A percentile compares a stretch with the other conserved stretches of the same genome.
phyloP scores from a whole-genome alignment of 1,284 basidiomycete genomes.

The Paramarasmius palmivorus region DNA sequence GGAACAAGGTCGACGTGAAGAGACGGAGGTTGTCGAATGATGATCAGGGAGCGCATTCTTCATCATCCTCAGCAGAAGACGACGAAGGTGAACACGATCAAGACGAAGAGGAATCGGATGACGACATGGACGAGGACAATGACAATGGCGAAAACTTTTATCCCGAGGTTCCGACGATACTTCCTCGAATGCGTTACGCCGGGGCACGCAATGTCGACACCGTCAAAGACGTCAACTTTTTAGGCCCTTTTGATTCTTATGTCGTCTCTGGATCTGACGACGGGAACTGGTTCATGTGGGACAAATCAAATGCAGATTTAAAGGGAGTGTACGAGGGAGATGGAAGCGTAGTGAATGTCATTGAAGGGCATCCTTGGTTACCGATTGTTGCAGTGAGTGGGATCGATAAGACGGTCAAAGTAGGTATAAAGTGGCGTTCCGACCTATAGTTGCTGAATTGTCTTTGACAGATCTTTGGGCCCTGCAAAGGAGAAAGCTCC shows the following conservation, averaged over 20 bases:
- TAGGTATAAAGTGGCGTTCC: conserved; percentile 27
- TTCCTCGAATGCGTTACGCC: conserved; percentile 66
- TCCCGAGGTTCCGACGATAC: conserved; percentile 56
- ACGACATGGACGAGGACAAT: conserved; percentile 31
- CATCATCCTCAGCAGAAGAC: conserved; percentile 16
- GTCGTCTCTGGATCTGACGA: conserved; percentile 91
- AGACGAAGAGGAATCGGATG: conserved; percentile 34
- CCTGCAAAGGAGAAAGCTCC: conserved; percentile 42
- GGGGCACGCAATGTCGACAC: conserved; percentile 87
- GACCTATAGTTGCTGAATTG: conserved; percentile 6
- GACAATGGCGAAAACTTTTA: conserved; percentile 29
- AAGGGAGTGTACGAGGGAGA: conserved; percentile 87
- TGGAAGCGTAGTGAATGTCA: conserved; percentile 79
- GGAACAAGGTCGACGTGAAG: conserved; percentile 28
- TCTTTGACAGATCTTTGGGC: conserved; percentile 65
- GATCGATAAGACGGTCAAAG: conserved; percentile 89
- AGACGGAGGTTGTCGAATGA: conserved; percentile 16
- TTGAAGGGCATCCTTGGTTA: conserved; percentile 81
- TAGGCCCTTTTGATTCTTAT: conserved; percentile 77
- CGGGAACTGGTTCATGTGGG: conserved; percentile 85
- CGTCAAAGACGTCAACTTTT: conserved; percentile 90
- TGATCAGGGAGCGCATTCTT: not conserved
- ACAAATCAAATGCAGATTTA: conserved; percentile 64
- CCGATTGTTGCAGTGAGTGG: conserved; percentile 87
- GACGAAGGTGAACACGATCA: conserved; percentile 24